These are phyloP conservation scores for Dicorynia guianensis DNA, from an alignment of 306 rosid genomes.

Conservation along the genomic window DNA sequence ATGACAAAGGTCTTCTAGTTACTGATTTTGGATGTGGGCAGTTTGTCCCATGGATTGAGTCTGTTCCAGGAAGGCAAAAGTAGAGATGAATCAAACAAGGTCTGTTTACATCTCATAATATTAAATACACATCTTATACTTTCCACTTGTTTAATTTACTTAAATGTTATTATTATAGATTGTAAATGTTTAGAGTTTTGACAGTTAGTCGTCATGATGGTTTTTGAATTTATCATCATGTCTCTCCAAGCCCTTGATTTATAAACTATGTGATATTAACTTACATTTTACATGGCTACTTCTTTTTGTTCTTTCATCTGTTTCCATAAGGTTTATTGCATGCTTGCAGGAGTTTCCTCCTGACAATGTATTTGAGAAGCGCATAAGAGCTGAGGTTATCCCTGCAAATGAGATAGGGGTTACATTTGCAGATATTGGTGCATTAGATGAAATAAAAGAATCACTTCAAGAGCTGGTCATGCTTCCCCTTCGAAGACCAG, in stretches of 20 bases:
- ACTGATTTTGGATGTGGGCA: slow-evolving; percentile 56
- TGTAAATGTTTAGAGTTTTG: not conserved
- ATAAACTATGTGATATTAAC: not conserved
- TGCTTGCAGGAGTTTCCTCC: slow-evolving; percentile 76
- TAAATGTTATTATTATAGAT: not conserved
- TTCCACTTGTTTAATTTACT: not conserved
- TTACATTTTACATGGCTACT: slow-evolving; percentile 14
- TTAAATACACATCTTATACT: not conserved
- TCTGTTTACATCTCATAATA: slow-evolving; percentile 30
- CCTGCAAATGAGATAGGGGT: slow-evolving; percentile 87
- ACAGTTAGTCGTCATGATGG: not conserved
- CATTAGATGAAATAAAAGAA: slow-evolving; percentile 75
- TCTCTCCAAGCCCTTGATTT: not conserved
- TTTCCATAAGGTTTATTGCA: slow-evolving; percentile 10
- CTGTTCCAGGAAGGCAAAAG: slow-evolving; percentile 76
- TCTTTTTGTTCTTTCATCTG: slow-evolving; percentile 6
- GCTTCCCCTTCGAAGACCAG: slow-evolving; percentile 90
- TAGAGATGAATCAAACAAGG: slow-evolving; percentile 80
- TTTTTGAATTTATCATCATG: not conserved
- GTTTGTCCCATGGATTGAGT: slow-evolving; percentile 89
- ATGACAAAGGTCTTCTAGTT: slow-evolving; percentile 25
- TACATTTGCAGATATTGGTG: slow-evolving; percentile 82
- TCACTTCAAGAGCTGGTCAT: slow-evolving; percentile 84
- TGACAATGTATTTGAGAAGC: slow-evolving; percentile 87
- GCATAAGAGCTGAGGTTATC: slow-evolving; percentile 78